A percentile compares a stretch with the other conserved stretches of the same genome.
These are phyloP conservation scores for Wickerhamomyces queroliae DNA, from an alignment of 805 yeast genomes.

Conservation along the genomic window DNA sequence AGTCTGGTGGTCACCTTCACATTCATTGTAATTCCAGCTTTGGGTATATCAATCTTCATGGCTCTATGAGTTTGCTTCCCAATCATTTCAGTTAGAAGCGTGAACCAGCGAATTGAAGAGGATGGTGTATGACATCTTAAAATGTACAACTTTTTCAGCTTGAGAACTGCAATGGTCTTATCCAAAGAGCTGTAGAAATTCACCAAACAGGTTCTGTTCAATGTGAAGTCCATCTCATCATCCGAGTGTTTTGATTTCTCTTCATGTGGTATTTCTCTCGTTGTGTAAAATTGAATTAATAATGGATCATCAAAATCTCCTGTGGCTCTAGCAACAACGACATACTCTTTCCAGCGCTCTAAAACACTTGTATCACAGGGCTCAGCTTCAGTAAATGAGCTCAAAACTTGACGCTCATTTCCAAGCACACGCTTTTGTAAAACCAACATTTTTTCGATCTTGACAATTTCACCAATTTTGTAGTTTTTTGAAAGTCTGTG, in stretches of 20 bases:
- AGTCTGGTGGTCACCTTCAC: conserved; percentile 16
- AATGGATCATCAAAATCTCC: conserved; percentile 47
- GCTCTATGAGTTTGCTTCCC: conserved; percentile 38
- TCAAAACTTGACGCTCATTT: conserved; percentile 22
- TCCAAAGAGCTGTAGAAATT: conserved; percentile 63
- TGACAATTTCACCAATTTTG: conserved; percentile 56
- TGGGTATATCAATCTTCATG: conserved; percentile 43
- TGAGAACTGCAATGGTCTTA: conserved; percentile 55
- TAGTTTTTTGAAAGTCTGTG: conserved; percentile 27
- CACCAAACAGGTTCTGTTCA: conserved; percentile 30
- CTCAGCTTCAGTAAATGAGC: conserved; percentile 40
- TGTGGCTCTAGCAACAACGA: conserved; percentile 65
- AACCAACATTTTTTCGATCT: conserved; percentile 65
- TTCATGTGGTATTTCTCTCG: conserved; percentile 28
- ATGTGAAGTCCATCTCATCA: conserved; percentile 23
- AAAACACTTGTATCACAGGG: conserved; percentile 47
- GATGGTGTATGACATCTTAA: conserved; percentile 47
- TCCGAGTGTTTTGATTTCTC: conserved; percentile 10
- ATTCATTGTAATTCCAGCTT: conserved; percentile 18
- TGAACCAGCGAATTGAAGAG: conserved; percentile 59
- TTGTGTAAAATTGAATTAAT: conserved; percentile 55
- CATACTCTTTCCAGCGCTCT: conserved; percentile 78
- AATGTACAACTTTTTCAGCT: conserved; percentile 38
- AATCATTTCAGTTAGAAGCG: conserved; percentile 44
- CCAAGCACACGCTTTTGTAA: conserved; percentile 38